Evolutionary conservation across 495 filamentous ascomycete species (phyloP), one percentile per base, ranked within the genome.

Genomic region (Thermothielavioides terrestris): DNA sequence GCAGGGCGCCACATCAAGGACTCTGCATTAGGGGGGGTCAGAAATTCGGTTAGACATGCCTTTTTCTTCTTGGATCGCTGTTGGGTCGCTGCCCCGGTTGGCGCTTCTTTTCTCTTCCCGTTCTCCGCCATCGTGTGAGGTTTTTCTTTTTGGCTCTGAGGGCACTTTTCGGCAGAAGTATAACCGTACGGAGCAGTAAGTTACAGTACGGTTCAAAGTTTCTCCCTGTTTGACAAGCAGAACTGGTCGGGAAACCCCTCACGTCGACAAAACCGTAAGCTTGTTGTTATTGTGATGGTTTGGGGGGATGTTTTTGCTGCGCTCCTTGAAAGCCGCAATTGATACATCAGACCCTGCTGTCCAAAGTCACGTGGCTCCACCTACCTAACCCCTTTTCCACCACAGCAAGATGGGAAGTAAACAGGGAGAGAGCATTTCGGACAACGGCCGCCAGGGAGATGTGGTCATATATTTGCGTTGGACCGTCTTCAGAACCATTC

Each of bases 31-130:
- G 27, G 10, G 26, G 25, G 1, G 41, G 41, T 21, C 8, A 32
- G 17, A 15, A 21, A 43, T 38, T 28, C 28, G 20, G 35, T 31
- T 35, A 30, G 10, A 1, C 46, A 43, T 57, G 61, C 63, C 61
- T 61, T 64, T 50, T 67, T 67, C 44, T 65, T 65, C 52, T 67
- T 67, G 14, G 46, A 27, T 20, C 49, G 53, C 34, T 52, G 46
- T n/a, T n/a, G n/a, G n/a, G 2, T 28, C 38, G 12, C 18, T 54
- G 11, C 42, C 53, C 46, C 52, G 18, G 36, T 21, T 3, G 64
- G 64, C 1, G 59, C 53, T 4, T 38, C 56, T 40, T 65, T 67
- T 45, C 64, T 46, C 44, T 67, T 67, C 25, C 46, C 47, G 37
- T 48, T 46, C 14, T 46, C 53, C 4, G 38, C 30, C 59, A 62